Percentiles rank a stretch among this genome's conserved stretches.
These are phyloP conservation scores for Vaccinium myrtillus DNA, from an alignment of 148 eudicot species.

Conservation along the genomic window DNA sequence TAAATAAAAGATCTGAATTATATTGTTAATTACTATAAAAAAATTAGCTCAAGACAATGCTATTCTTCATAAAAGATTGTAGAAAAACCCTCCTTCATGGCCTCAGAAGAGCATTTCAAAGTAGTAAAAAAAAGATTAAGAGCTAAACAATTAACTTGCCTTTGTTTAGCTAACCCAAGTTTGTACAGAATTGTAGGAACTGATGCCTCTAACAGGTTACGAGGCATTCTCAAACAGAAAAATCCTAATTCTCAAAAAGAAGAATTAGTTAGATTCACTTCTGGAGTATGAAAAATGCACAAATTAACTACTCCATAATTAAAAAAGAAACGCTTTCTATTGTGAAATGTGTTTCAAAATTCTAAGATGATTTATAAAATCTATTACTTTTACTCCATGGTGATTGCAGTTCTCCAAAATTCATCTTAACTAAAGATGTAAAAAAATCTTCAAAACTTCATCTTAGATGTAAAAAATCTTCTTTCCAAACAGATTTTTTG, in stretches of 20 bases:
- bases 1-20: not conserved
- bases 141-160: not conserved
- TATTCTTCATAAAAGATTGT: not conserved
- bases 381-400: no score
- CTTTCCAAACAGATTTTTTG: no score
- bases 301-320: no score
- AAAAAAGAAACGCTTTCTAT: no score
- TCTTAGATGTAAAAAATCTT: no score
- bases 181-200: not conserved
- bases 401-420: no score
- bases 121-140: not conserved
- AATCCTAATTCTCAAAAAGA: not conserved
- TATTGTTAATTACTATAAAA: not conserved
- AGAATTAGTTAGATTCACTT: no score
- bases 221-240: not conserved
- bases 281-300: no score
- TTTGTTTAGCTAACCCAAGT: not conserved
- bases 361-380: no score
- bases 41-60: not conserved
- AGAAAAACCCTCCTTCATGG: not conserved
- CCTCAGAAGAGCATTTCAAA: not conserved
- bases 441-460: no score
- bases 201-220: not conserved
- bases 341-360: no score
- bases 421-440: no score